Evolutionary conservation across 228 moss, liverwort and hornwort species (phyloP), one percentile per base, ranked within the genome.

Genomic region (Sphagnum fallax): DNA sequence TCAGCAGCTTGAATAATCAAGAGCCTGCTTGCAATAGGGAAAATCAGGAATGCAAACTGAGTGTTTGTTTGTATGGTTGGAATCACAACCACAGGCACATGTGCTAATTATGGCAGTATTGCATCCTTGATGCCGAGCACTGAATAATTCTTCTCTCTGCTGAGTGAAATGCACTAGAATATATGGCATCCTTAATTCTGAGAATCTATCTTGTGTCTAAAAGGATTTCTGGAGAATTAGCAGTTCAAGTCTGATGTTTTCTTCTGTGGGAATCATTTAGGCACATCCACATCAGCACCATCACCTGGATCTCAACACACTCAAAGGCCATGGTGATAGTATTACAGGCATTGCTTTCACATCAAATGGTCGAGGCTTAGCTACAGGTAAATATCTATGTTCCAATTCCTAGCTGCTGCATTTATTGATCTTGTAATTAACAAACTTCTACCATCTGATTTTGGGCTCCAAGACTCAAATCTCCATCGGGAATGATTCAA

Each of bases 291-390:
- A 87, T 64, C 86, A 89, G 61, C 94, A 80, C 64, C 88, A 97
- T 85, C 84, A 84, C 47, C 71, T 98, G 51, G 98, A 98, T 75
- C 86, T 98, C 47, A 93, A 92, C 64, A 94, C 90, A 0, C 78
- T 98, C 5, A 98, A 98, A 80, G 98, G 98, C 0, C 98, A 98
- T 59, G 89, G 82, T 11, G 98, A 98, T 69, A 89, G 87, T 74
- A 89, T 98, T 69, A 94, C 89, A 0, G 87, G 86, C 18, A 81
- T 98, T 61, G 77, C 92, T 48, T 98, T 98, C 64, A 74, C 90
- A 16, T 90, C 92, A 48, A 92, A 94, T 62, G 92, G 98, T 61
- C 90, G 94, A 73, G 92, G 90, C 51, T 80, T 98, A 72, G 98
- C 98, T 47, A 94, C 98, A 86, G 97, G 97, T 97, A 32, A 32